phyloP scores from a whole-genome alignment of 768 basidiomycete genomes.

The Amyloporia xantha region DNA sequence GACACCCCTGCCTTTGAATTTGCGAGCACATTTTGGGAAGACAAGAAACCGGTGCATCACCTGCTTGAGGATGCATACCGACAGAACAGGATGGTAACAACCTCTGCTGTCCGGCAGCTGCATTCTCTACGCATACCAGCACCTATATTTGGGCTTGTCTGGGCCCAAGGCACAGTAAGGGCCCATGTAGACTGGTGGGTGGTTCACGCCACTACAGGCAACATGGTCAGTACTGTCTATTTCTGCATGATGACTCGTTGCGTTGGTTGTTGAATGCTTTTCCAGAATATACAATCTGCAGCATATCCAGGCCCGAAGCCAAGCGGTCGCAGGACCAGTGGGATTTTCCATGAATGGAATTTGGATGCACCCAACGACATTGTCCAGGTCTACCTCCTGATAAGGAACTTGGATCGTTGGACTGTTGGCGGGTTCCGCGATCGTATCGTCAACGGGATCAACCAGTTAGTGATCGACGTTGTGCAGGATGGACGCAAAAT shows the following conservation, averaged over 20 bases:
- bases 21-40: constrained; percentile 49
- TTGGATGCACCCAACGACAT: constrained; percentile 39
- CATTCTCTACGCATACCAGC: constrained; percentile 38
- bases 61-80: constrained; percentile 48
- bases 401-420: constrained; percentile 49
- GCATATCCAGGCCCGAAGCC: constrained; percentile 30
- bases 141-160: constrained; percentile 49
- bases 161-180: constrained; percentile 44
- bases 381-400: constrained; percentile 41
- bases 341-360: constrained; percentile 43
- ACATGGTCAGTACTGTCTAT: constrained; percentile 2
- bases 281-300: constrained; percentile 43
- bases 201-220: not conserved
- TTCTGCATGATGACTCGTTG: not conserved
- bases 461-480: constrained; percentile 28
- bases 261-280: not conserved
- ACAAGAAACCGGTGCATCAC: constrained; percentile 48
- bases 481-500: constrained; percentile 28
- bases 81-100: constrained; percentile 52
- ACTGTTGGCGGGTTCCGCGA: constrained; percentile 37
- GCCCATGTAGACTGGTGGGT: constrained; percentile 52
- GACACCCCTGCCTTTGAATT: constrained; percentile 46
- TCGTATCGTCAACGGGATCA: constrained; percentile 33
- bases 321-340: constrained; percentile 15
- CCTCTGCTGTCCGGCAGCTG: constrained; percentile 43